Evolutionary conservation across 2,329 filamentous ascomycete species (phyloP).

Genomic region (Xylariaceae sp.): DNA sequence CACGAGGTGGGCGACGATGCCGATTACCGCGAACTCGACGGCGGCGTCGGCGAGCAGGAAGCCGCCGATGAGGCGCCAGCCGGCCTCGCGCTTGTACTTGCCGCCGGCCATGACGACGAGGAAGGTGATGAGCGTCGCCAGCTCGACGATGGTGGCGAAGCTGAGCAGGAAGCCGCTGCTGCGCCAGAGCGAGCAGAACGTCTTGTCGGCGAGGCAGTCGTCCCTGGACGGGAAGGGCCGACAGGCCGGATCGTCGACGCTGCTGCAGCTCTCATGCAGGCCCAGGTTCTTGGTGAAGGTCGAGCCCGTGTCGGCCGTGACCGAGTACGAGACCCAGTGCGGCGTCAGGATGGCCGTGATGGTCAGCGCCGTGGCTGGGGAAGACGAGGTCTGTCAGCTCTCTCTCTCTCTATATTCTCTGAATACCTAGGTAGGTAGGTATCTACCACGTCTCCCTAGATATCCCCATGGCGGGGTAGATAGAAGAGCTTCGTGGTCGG

Average conservation of each 20-base stretch:
- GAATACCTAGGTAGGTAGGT: too few relatives aligned
- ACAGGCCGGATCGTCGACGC: slow-evolving; percentile 55
- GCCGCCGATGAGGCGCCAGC: slow-evolving; percentile 69
- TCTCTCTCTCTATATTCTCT: background rate
- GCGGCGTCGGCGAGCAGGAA: slow-evolving; percentile 58
- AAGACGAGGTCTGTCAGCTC: slow-evolving; percentile 23
- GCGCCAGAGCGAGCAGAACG: slow-evolving; percentile 90
- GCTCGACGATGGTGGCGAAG: slow-evolving; percentile 73
- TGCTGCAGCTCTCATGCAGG: slow-evolving; percentile 74
- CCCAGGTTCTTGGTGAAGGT: slow-evolving; percentile 58
- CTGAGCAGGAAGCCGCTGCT: slow-evolving; percentile 82
- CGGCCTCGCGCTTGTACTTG: slow-evolving; percentile 68
- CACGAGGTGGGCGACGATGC: slow-evolving; percentile 74
- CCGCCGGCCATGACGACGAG: slow-evolving; percentile 70
- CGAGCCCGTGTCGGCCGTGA: slow-evolving; percentile 39
- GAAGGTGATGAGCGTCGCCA: slow-evolving; percentile 74
- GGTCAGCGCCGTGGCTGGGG: slow-evolving; percentile 61
- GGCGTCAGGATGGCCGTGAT: slow-evolving; percentile 62
- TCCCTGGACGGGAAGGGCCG: slow-evolving; percentile 58
- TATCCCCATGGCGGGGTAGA: background rate
- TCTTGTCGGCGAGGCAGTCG: slow-evolving; percentile 61
- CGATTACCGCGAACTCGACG: slow-evolving; percentile 71
- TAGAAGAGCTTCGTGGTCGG: too few relatives aligned
- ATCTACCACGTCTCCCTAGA: background rate
- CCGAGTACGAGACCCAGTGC: slow-evolving; percentile 61